Base-by-base conservation (phyloP, 116 monocot genomes). In the Zostera marina region DNA sequence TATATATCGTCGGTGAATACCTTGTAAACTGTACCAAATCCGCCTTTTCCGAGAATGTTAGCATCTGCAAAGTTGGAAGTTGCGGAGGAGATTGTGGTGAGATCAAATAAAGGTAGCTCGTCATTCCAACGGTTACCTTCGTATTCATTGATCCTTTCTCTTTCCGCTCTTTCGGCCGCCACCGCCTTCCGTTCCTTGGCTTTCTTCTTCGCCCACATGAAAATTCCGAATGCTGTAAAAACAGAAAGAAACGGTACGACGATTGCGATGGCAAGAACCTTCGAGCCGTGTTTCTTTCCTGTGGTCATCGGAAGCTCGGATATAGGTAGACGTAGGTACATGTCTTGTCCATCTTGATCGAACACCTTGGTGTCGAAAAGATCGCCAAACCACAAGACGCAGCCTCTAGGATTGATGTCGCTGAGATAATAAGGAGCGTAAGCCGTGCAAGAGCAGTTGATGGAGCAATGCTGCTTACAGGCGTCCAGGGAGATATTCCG, bases 331-430 rank as follows among this genome's bases (percentile, higher is more conserved):
- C 67, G 15, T 7, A 74, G 8, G 52, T 65, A 69, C 1, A 64
- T 13, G n/a, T 64, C 59, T 12, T 65, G 51, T 12, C 65, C 57
- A 45, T 25, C 22, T 6, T 0, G 9, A 1, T 8, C 2, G 25
- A 60, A 56, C 11, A 10, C 23, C 19, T 46, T 67, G 0, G 44
- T 41, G 38, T 73, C 73, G 4, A 62, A 10, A 3, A 75, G 60
- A n/a, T 65, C 47, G 1, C 60, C 55, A 17, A 4, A 42, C 75
- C 75, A 75, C 17, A 59, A 62, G 12, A 73, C 41, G 60, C 73
- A 73, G 5, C 73, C 73, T 2, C 21, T 67, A 2, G 56, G 56
- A 0, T 46, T 25, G 1, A 15, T 25, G 20, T 5, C 47, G 10
- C 43, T 47, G 41, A 23, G 39, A 47, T 49, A 11, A 5, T 22